Percentiles rank a stretch among this genome's conserved stretches.
phyloP scores from a whole-genome alignment of 345 rosid genomes.

The Eucalyptus microcorys region DNA sequence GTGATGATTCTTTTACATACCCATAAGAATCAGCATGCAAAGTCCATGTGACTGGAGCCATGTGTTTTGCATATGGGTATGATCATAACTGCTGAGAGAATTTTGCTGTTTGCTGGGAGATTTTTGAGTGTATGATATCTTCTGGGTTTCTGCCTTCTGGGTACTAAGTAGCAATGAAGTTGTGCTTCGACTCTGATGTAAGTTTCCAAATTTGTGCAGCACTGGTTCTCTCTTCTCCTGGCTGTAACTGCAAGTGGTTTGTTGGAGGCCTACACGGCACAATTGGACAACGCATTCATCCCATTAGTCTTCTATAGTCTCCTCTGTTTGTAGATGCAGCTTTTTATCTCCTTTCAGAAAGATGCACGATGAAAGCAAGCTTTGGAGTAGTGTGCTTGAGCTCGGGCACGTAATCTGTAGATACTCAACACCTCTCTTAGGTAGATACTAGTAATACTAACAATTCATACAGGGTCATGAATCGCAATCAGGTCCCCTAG shows the following conservation, averaged over 20 bases:
- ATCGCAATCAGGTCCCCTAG: neutral
- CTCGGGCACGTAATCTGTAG: neutral
- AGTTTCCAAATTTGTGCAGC: conserved; percentile 30
- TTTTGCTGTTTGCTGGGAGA: neutral
- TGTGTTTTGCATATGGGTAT: neutral
- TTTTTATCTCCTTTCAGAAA: neutral
- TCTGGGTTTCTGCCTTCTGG: neutral
- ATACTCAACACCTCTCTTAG: neutral
- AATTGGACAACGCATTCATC: conserved; percentile 88
- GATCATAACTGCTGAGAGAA: neutral
- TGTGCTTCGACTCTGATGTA: neutral
- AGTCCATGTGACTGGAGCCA: neutral
- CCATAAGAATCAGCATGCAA: neutral
- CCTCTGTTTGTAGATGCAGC: conserved; percentile 50
- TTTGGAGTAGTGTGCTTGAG: neutral
- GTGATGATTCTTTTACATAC: neutral
- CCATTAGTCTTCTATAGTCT: conserved; percentile 94
- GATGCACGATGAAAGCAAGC: neutral
- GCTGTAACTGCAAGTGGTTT: conserved; percentile 73
- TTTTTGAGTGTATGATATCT: neutral
- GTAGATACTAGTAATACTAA: neutral
- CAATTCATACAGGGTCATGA: neutral
- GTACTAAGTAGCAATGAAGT: neutral
- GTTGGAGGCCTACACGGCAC: conserved; percentile 94
- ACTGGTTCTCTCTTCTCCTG: conserved; percentile 71